Conservation (phyloP, 139 green algal species). For the Klebsormidium nitens region DNA sequence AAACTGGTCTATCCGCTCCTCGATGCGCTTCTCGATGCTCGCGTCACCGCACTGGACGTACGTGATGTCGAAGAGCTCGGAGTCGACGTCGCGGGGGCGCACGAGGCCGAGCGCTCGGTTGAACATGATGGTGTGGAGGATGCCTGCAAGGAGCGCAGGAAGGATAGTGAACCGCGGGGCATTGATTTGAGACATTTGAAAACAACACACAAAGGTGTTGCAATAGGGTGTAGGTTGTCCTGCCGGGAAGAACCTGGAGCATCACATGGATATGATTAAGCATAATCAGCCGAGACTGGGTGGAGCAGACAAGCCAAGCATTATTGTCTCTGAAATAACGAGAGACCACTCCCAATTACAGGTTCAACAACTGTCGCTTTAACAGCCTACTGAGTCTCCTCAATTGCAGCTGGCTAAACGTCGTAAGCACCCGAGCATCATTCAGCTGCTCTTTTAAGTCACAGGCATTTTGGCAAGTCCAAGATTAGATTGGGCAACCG, state of each 20-base stretch:
- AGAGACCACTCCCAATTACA: too few relatives aligned
- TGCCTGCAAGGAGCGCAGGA: slow-evolving; percentile 22
- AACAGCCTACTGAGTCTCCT: too few relatives aligned
- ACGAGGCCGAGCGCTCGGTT: slow-evolving; percentile 78
- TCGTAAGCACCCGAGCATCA: too few relatives aligned
- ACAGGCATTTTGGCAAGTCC: too few relatives aligned
- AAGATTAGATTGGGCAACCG: background rate
- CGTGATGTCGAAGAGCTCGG: slow-evolving; percentile 86
- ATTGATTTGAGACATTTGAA: background rate
- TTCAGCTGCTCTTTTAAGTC: too few relatives aligned
- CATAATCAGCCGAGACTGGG: too few relatives aligned
- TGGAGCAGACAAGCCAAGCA: too few relatives aligned
- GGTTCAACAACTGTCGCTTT: too few relatives aligned
- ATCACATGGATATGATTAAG: too few relatives aligned
- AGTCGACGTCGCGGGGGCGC: slow-evolving; percentile 72
- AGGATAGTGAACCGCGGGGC: background rate
- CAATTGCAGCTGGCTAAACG: too few relatives aligned
- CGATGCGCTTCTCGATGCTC: slow-evolving; percentile 55
- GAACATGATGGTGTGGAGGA: slow-evolving; percentile 94
- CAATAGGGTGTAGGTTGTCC: background rate
- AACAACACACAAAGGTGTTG: background rate
- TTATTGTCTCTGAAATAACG: too few relatives aligned
- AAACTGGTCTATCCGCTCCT: slow-evolving; percentile 65
- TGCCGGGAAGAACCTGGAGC: too few relatives aligned
- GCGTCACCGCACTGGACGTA: slow-evolving; percentile 76